Evolutionary conservation across 208 protist species (phyloP).

Genomic region (Leishmania braziliensis): DNA sequence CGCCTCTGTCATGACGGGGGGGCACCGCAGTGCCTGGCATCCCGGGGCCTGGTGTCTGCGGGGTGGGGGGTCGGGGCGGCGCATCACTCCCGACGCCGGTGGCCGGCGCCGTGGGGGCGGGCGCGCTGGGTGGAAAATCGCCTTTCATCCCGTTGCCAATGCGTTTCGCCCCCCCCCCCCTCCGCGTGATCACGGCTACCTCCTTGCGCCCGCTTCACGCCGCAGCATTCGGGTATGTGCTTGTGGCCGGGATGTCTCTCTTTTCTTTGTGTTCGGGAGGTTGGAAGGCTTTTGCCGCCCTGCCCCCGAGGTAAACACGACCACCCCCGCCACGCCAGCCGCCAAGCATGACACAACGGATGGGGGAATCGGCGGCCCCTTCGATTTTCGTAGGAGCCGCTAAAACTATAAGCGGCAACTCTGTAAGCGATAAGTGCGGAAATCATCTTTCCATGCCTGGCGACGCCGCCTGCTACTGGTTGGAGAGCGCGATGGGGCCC

Average conservation of each 20-base stretch:
- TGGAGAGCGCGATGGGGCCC: neutral
- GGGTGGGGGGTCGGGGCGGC: no score
- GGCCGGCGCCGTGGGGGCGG: no score
- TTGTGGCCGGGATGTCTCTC: neutral
- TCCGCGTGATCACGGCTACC: no score
- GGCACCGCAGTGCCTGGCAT: neutral
- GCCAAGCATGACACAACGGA: neutral
- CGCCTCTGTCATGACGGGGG: neutral
- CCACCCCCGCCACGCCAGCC: neutral
- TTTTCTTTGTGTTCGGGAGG: neutral
- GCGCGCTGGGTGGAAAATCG: neutral
- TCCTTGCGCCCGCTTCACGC: neutral
- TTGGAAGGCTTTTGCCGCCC: no score
- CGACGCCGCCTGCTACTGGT: neutral
- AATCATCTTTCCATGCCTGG: neutral
- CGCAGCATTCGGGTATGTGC: neutral
- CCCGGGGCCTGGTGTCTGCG: neutral
- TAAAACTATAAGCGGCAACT: neutral
- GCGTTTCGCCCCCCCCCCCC: neutral
- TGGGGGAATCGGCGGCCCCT: no score
- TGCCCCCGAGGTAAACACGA: no score
- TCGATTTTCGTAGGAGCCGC: neutral
- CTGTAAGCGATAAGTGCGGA: neutral
- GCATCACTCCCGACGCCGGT: no score
- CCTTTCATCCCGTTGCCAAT: neutral